Base-by-base conservation (phyloP, 2,329 filamentous ascomycete genomes). In the Penicillium sp. region DNA sequence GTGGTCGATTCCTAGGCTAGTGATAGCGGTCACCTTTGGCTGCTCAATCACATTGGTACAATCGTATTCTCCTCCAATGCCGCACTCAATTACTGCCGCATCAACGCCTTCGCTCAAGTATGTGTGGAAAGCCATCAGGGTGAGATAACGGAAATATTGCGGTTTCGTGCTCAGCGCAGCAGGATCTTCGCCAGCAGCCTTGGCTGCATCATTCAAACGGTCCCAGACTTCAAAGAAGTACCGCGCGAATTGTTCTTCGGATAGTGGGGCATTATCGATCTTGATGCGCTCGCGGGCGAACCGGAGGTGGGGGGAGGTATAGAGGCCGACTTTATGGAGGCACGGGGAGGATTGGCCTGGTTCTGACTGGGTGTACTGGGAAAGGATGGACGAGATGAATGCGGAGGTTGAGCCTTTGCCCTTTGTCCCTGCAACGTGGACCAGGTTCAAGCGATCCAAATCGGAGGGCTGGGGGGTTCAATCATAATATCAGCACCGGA, bases 351-450 rank as follows among this genome's bases (percentile, higher is more conserved):
- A 72, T 37, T 55, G 67, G 65, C 59, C 66, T 52, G 24, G 67
- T 46, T 56, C 69, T 52, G 55, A 56, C 2, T 77, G 71, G 2
- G 80, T 74, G 70, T 89, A 88, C 66, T 88, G 85, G 3, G 82
- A 78, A n/a, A 96, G 81, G 62, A 96, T 90, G 2, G 88, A 88
- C 14, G 92, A 91, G 19, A 92, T 85, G 73, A 93, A 94, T 10
- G 93, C 89, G 64, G 90, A 91, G 0, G 92, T 92, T 2, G 91
- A 95, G 41, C 93, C 93, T 75, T 97, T 98, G 60, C 94, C 94
- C 75, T 97, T 98, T 4, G 93, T 97, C 13, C 94, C 94, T 1
- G 94, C 91, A 47, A 98, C 87, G 73, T 98, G 94, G 60, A 98
- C 86, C 65, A 83, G 78, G 59, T 84, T 88, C 61, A 89, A 70